Evolutionary conservation across 345 rosid species (phyloP).

Genomic region (Microthlaspi erraticum): DNA sequence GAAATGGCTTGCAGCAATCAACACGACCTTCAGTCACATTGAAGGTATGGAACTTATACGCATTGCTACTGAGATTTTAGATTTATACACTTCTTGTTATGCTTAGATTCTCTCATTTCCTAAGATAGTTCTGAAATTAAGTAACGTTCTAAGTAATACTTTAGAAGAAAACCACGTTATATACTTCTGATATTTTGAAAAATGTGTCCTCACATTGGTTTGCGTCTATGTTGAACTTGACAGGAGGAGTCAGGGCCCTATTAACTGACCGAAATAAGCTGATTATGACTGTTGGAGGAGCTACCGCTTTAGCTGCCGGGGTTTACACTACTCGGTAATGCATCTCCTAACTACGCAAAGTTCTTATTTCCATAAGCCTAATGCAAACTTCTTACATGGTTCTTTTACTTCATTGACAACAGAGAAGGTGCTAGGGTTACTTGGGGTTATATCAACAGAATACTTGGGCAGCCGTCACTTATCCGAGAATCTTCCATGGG

Average conservation of each 20-base stretch:
- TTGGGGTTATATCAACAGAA: constrained; percentile 91
- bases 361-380: constrained; percentile 26
- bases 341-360: not conserved
- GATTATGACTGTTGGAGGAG: constrained; percentile 96
- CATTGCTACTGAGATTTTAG: not conserved
- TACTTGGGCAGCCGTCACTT: constrained; percentile 94
- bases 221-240: constrained; percentile 24
- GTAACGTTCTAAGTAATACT: not conserved
- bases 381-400: constrained; percentile 12
- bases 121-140: not conserved
- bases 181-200: not conserved
- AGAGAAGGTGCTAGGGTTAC: constrained; percentile 97
- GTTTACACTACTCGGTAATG: constrained; percentile 87
- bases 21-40: constrained; percentile 81
- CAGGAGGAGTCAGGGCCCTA: constrained; percentile 85
- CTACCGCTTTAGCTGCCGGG: constrained; percentile 93
- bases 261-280: constrained; percentile 80
- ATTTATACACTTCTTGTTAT: constrained; percentile 11
- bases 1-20: constrained; percentile 98
- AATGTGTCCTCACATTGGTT: not conserved
- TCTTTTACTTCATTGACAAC: constrained; percentile 37
- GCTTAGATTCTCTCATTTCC: not conserved
- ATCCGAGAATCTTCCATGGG: constrained; percentile 94
- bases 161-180: not conserved
- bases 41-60: constrained; percentile 64